A percentile compares a stretch with the other conserved stretches of the same genome.
phyloP scores from a whole-genome alignment of 306 rosid species.

The Vachellia pachyceras region DNA sequence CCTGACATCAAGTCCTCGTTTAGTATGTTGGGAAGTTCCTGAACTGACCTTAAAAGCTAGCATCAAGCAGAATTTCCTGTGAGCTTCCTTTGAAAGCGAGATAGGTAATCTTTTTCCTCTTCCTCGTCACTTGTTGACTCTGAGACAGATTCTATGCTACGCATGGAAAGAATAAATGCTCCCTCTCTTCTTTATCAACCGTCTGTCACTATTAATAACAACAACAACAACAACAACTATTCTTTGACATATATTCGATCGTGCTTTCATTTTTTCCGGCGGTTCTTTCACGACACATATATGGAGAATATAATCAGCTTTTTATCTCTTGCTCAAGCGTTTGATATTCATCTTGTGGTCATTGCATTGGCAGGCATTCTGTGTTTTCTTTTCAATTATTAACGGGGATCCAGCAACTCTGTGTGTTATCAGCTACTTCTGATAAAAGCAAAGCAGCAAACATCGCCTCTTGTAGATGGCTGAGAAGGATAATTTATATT shows the following conservation, averaged over 20 bases:
- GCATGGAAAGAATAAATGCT: slow-evolving; percentile 14
- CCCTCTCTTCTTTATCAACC: neutral
- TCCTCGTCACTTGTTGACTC: neutral
- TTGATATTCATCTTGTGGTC: neutral
- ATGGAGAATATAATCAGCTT: slow-evolving; percentile 19
- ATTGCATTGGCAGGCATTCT: slow-evolving; percentile 26
- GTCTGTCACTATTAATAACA: slow-evolving; percentile 27
- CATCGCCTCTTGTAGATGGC: slow-evolving; percentile 50
- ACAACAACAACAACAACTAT: too few species aligned
- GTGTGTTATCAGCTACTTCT: neutral
- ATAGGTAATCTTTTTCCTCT: neutral
- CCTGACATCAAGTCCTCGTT: neutral
- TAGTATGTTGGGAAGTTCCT: neutral
- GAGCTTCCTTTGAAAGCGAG: slow-evolving; percentile 8
- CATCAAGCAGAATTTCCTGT: neutral
- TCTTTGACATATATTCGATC: slow-evolving; percentile 39
- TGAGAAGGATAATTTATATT: slow-evolving; percentile 52
- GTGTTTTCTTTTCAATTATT: slow-evolving; percentile 23
- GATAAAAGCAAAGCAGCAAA: slow-evolving; percentile 24
- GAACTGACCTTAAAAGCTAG: neutral
- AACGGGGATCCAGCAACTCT: slow-evolving; percentile 2
- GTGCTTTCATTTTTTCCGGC: slow-evolving; percentile 33
- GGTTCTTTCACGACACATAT: slow-evolving; percentile 18
- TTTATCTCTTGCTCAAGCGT: neutral
- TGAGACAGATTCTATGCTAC: neutral